Conservation (phyloP, 169 alveolate species). For the Babesia divergens region DNA sequence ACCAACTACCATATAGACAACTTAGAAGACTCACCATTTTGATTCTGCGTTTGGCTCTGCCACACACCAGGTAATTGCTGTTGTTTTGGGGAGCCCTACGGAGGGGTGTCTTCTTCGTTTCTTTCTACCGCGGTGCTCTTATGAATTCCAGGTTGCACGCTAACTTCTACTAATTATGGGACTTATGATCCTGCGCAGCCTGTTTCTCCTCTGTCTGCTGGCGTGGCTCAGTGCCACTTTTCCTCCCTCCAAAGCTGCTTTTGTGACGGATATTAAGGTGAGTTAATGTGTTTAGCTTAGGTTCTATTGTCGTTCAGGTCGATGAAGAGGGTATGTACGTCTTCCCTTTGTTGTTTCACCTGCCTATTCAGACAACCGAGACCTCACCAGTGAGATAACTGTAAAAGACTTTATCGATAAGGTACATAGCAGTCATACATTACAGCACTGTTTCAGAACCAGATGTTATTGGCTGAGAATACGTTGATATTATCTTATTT, state of each 20-base stretch:
- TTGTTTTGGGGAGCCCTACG: too few species aligned
- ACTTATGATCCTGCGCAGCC: background rate
- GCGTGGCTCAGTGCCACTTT: background rate
- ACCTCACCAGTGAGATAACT: conserved; percentile 6
- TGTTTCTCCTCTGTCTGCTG: conserved; percentile 14
- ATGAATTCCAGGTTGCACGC: too few species aligned
- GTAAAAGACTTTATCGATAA: conserved; percentile 50
- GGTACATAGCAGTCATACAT: background rate
- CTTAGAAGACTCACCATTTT: too few species aligned
- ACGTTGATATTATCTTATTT: conserved; percentile 45
- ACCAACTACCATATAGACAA: too few species aligned
- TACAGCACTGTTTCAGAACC: conserved; percentile 19
- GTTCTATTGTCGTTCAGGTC: background rate
- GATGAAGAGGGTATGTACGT: conserved; percentile 13
- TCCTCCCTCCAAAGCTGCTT: background rate
- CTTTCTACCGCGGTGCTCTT: too few species aligned
- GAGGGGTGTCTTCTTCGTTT: too few species aligned
- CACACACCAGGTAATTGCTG: too few species aligned
- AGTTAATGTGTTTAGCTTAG: background rate
- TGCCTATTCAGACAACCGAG: conserved; percentile 12
- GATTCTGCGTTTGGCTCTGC: too few species aligned
- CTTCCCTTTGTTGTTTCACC: background rate
- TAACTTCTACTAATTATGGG: too few species aligned
- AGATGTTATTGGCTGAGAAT: conserved; percentile 45
- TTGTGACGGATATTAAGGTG: conserved; percentile 15